Evolutionary conservation across 305 asterid species (phyloP).

Genomic region (Solanum hybrid): DNA sequence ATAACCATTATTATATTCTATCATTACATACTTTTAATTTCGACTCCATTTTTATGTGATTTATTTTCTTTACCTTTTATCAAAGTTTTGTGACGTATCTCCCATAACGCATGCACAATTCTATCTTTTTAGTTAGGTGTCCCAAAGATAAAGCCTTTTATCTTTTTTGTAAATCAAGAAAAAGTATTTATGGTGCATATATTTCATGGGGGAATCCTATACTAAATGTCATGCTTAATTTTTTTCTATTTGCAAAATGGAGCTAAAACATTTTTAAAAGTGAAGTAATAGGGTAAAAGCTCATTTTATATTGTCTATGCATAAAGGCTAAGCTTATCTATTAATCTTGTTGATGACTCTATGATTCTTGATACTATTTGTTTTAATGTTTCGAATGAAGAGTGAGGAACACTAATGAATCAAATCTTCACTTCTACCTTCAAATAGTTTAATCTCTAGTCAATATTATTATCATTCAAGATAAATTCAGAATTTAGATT

Average conservation of each 20-base stretch:
- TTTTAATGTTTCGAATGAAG: background rate
- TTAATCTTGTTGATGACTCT: background rate
- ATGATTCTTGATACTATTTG: background rate
- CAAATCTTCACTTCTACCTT: background rate
- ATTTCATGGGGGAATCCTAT: background rate
- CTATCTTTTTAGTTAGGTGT: background rate
- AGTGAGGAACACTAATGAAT: background rate
- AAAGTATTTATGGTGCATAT: background rate
- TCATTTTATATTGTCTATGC: background rate
- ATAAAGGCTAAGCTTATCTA: background rate
- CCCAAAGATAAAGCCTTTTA: background rate
- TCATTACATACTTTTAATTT: conserved; percentile 10
- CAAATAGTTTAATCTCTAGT: background rate
- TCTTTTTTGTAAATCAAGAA: background rate
- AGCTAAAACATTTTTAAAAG: background rate
- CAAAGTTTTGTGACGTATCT: background rate
- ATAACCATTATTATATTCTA: background rate
- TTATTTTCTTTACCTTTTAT: background rate
- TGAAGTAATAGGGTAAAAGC: background rate
- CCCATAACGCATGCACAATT: background rate
- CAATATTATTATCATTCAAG: background rate
- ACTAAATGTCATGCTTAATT: background rate
- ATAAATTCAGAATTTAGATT: background rate
- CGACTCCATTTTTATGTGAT: background rate
- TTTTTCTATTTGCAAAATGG: background rate